Base-by-base conservation (phyloP, 371 early-diverging fungal species). In the Mucor plumbeus region DNA sequence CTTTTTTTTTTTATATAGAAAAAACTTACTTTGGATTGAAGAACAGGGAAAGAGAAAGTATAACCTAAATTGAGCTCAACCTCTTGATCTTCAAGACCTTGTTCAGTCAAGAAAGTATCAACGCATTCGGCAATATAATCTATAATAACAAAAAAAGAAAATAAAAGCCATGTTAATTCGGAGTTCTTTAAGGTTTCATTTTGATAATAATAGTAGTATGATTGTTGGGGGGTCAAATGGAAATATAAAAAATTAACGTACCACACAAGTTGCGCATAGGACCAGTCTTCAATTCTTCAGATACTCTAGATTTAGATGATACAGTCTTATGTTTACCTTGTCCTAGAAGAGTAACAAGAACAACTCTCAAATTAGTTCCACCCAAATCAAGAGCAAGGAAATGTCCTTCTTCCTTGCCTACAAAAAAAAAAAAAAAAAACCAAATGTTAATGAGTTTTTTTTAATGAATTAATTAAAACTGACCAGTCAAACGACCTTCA, bases 31-130 rank as follows among this genome's bases (percentile, higher is more conserved):
- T 71, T 77, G 54, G 92, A 89, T 74, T 98, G 98, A 53, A 84
- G 73, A 36, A 95, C 93, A 34, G 99, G 97, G 81, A 95, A 98
- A 13, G 94, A 94, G 75, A 98, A 98, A 0, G 99, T 98, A 75
- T 94, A 97, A 10, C 99, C 99, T n/a, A 93, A 79, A 8, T 88
- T 81, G 40, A 91, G 88, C 34, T 70, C 74, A 3, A 59, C 73
- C 8, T 65, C 72, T 40, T 58, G 64, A 39, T 80, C 65, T 35
- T 70, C 76, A 44, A 84, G 63, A 14, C 74, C 81, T 64, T 89
- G 82, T 61, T 91, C 88, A 44, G 81, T 79, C 34, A 95, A 73
- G 77, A 97, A 97, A 17, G 86, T 82, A 68, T 85, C 89, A 35
- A 96, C 87, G 65, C 91, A 88, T 21, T 94, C 95, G 44, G 96